These are phyloP conservation scores for Alternaria postmessia DNA, from an alignment of 2,329 filamentous ascomycete genomes.

Conservation along the genomic window DNA sequence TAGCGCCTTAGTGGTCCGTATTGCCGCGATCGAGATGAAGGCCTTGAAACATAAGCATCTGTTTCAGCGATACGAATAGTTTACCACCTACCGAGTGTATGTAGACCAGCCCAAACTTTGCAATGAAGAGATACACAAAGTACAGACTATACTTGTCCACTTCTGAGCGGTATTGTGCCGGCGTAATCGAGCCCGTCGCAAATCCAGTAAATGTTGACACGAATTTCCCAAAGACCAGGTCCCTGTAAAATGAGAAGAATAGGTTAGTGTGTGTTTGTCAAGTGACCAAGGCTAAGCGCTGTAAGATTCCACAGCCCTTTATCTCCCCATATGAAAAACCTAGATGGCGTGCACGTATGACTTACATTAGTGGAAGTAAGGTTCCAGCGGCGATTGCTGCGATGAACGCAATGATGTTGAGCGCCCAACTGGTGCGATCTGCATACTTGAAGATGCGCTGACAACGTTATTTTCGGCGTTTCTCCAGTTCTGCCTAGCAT, in stretches of 20 bases:
- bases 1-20: constrained; percentile 59
- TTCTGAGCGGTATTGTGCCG: constrained; percentile 50
- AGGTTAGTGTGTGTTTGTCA: background rate
- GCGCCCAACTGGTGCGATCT: constrained; percentile 41
- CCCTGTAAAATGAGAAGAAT: constrained; percentile 16
- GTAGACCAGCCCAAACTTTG: constrained; percentile 69
- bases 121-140: constrained; percentile 75
- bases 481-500: background rate
- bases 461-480: background rate
- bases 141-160: constrained; percentile 61
- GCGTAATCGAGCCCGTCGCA: constrained; percentile 40
- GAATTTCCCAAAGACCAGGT: constrained; percentile 62
- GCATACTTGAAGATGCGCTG: constrained; percentile 49
- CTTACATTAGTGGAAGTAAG: constrained; percentile 57
- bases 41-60: constrained; percentile 30
- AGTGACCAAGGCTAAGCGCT: background rate
- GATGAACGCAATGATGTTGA: constrained; percentile 42
- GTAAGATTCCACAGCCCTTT: background rate
- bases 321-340: background rate
- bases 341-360: background rate
- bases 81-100: constrained; percentile 34
- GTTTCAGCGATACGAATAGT: background rate
- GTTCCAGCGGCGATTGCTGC: constrained; percentile 56
- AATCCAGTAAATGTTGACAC: constrained; percentile 58
- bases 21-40: constrained; percentile 59